Percentiles rank a stretch among this genome's conserved stretches.
These are phyloP conservation scores for Aspergillus viridinutans DNA, from an alignment of 2,329 filamentous ascomycete species.

Conservation along the genomic window DNA sequence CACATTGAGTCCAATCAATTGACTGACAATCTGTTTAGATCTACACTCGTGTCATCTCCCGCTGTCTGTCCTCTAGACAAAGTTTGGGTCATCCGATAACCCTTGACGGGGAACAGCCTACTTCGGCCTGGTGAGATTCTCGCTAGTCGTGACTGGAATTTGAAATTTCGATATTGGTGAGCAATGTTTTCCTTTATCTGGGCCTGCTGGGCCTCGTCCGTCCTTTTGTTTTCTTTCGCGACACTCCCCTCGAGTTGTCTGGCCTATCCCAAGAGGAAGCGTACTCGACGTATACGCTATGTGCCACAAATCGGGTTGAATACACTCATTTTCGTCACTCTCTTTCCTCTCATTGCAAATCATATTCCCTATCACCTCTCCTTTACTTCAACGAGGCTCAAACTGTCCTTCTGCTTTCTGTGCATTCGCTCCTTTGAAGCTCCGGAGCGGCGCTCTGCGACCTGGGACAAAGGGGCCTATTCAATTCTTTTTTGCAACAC, in stretches of 20 bases:
- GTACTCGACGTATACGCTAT: background rate
- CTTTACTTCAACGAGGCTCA: background rate
- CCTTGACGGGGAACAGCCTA: slow-evolving; percentile 9
- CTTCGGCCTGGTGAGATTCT: slow-evolving; percentile 12
- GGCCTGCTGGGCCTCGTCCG: background rate
- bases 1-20: slow-evolving; percentile 3
- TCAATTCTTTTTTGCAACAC: background rate
- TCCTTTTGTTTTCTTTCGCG: background rate
- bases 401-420: background rate
- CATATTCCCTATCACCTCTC: background rate
- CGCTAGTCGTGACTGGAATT: slow-evolving; percentile 12
- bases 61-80: slow-evolving; percentile 6
- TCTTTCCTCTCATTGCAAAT: background rate
- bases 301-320: background rate
- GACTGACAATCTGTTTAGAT: slow-evolving; percentile 13
- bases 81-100: slow-evolving; percentile 9
- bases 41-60: slow-evolving; percentile 13
- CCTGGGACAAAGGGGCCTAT: background rate
- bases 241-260: background rate
- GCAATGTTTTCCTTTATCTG: slow-evolving; percentile 10
- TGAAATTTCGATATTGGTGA: slow-evolving; percentile 9
- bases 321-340: background rate
- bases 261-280: background rate
- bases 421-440: background rate
- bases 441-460: background rate